Base-by-base conservation (phyloP, 164 flowering plant genomes). In the Nelumbo lutea region DNA sequence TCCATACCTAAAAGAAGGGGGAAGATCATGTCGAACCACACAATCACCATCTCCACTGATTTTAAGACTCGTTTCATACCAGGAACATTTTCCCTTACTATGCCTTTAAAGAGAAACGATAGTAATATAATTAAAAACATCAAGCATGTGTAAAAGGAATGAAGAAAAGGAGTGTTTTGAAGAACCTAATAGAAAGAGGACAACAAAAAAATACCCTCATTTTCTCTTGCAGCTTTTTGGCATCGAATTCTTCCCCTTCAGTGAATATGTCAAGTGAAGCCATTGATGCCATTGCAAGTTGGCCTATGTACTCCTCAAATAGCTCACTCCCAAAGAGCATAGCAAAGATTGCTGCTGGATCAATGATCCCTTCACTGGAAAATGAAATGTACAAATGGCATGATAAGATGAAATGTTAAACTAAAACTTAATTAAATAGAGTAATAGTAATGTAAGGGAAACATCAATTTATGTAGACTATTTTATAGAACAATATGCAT, bases 251-350 rank as follows among this genome's bases (percentile, higher is more conserved):
- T 63, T 92, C 97, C 46, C 89, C 90, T 75, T 93, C 98, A 47
- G 90, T 74, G 80, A 84, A 89, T 52, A 92, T 83, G 81, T 96
- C 98, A 73, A 90, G 80, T 59, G 99, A 96, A 75, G 99, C 98
- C 98, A 96, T 89, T 66, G 99, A 96, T 72, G 96, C 96, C 98
- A 96, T 93, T 44, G 99, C 98, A 77, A 93, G 95, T 83, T 96
- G 95, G 62, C 99, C 99, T 65, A 96, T 91, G 79, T 96, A 96
- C 60, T 90, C 98, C 81, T 96, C 99, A 79, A 96, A 96, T 76
- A 93, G 96, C 76, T 96, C 99, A 80, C 98, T 96, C 72, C 99
- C 99, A 74, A 96, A 96, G 66, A 96, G 99, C 98, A 96, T 93
- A 7, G 99, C 98, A 78, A 96, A 96, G 11, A 96, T 90, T 59